phyloP scores from a whole-genome alignment of 2,329 filamentous ascomycete species.

The Fusarium sp. region DNA sequence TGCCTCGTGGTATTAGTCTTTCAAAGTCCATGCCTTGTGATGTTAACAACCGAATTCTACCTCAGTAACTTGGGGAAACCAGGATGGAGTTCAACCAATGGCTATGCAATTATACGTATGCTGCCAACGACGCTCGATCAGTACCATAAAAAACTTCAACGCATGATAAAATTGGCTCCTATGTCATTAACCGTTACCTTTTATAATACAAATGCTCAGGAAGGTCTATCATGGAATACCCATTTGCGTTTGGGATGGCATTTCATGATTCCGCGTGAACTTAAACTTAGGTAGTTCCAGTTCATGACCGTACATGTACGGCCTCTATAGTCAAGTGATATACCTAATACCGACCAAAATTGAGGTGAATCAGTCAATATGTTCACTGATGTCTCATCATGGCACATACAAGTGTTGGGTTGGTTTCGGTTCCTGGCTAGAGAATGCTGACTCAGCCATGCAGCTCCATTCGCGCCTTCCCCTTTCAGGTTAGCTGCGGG shows the following conservation, averaged over 20 bases:
- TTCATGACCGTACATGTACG: neutral
- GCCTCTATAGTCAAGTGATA: neutral
- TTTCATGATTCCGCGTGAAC: neutral
- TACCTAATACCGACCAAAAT: neutral
- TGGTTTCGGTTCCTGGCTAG: slow-evolving; percentile 12
- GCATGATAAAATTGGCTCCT: too few relatives aligned
- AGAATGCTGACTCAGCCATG: slow-evolving; percentile 5
- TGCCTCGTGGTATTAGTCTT: neutral
- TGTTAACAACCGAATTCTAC: neutral
- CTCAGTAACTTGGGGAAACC: neutral
- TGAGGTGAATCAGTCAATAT: neutral
- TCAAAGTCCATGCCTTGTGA: neutral
- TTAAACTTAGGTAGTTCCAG: neutral
- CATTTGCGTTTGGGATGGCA: neutral
- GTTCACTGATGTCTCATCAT: neutral
- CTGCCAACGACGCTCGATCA: neutral
- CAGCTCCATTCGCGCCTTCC: slow-evolving; percentile 11
- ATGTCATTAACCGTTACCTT: too few relatives aligned
- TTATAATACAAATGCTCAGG: neutral
- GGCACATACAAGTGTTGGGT: neutral
- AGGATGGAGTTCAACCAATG: neutral
- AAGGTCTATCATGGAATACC: neutral
- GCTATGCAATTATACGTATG: neutral
- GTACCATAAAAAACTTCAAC: neutral
- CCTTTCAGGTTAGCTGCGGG: neutral